Percentiles rank a stretch among this genome's conserved stretches.
These are phyloP conservation scores for Citrus unshiu DNA, from an alignment of 345 rosid species.

Conservation along the genomic window DNA sequence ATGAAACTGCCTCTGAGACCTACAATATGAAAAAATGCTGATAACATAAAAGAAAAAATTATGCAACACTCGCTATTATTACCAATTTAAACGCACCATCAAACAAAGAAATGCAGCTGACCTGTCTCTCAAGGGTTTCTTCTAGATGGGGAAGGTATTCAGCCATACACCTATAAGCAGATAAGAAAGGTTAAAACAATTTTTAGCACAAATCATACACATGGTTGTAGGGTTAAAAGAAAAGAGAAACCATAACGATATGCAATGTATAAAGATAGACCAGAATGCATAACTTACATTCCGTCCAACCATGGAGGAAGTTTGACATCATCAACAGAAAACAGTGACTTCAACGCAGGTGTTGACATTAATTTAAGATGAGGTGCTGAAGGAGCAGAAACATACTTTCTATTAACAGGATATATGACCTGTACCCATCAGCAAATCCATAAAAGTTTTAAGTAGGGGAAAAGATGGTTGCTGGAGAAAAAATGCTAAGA, in stretches of 20 bases:
- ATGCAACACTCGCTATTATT: not conserved
- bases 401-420: conserved; percentile 73
- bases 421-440: conserved; percentile 61
- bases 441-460: conserved; percentile 3
- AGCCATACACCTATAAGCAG: conserved; percentile 82
- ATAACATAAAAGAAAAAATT: conserved; percentile 10
- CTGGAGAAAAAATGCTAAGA: not conserved
- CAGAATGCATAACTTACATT: conserved; percentile 50
- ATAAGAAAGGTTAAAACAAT: conserved; percentile 7
- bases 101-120: conserved; percentile 23
- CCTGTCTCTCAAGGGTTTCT: conserved; percentile 81
- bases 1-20: conserved; percentile 76
- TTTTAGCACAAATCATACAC: conserved; percentile 15
- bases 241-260: not conserved
- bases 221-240: not conserved
- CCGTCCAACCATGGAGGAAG: conserved; percentile 92
- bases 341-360: conserved; percentile 59
- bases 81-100: conserved; percentile 8
- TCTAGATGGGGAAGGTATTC: conserved; percentile 98
- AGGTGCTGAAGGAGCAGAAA: conserved; percentile 70
- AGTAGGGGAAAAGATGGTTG: not conserved
- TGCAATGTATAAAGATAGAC: conserved; percentile 11
- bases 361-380: conserved; percentile 75
- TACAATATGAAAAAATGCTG: conserved; percentile 3
- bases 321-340: conserved; percentile 83